These are phyloP conservation scores for Plantago elongata DNA, from an alignment of 257 asterid genomes.

Conservation along the genomic window DNA sequence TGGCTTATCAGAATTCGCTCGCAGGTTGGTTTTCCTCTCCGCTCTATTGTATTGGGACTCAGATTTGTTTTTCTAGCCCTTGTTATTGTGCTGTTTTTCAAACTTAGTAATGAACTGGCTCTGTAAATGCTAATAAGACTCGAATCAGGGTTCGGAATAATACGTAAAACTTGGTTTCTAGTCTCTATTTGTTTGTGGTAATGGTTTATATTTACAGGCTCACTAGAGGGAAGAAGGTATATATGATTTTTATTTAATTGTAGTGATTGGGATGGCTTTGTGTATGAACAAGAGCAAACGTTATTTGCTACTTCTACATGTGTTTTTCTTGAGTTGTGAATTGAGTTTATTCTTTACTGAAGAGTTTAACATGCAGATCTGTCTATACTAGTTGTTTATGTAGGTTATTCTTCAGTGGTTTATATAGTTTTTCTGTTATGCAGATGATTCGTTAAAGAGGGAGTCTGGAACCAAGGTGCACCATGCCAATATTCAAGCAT, in stretches of 20 bases:
- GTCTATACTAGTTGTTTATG: neutral
- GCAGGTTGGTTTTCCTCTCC: neutral
- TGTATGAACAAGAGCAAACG: too few species aligned
- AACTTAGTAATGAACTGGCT: neutral
- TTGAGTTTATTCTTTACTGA: neutral
- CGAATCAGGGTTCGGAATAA: too few species aligned
- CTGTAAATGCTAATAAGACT: too few species aligned
- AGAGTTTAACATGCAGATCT: neutral
- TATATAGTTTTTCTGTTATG: slow-evolving; percentile 17
- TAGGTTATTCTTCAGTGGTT: neutral
- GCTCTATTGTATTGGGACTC: too few species aligned
- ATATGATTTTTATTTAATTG: too few species aligned
- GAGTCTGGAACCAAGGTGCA: slow-evolving; percentile 92
- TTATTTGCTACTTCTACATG: too few species aligned
- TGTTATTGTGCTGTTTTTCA: neutral
- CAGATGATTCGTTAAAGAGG: slow-evolving; percentile 83
- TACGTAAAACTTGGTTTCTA: too few species aligned
- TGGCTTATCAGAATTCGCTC: slow-evolving; percentile 4
- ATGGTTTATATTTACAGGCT: too few species aligned
- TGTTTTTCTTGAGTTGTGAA: neutral
- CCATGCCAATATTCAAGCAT: slow-evolving; percentile 86
- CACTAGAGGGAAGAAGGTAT: too few species aligned
- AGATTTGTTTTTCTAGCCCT: neutral
- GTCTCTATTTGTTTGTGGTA: too few species aligned
- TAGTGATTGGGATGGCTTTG: too few species aligned